Base-by-base conservation (phyloP, 2,329 filamentous ascomycete genomes). In the Phialemoniopsis sp. region DNA sequence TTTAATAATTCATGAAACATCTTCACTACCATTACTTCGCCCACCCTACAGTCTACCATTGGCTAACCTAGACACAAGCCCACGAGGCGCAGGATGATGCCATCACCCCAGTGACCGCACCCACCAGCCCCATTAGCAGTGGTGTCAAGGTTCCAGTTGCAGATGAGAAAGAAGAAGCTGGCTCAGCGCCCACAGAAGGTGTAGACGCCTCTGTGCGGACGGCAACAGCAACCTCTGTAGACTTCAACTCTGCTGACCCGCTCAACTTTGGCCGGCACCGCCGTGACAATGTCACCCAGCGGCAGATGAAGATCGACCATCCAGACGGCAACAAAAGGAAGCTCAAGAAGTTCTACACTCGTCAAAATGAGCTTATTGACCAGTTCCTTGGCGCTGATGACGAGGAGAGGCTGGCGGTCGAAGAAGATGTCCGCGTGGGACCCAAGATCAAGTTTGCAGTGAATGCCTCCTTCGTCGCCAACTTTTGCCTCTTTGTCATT, bases 401-500 rank as follows among this genome's bases (percentile, higher is more conserved):
- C 46, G 76, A 79, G 50, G 75, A 79, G 56, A 64, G 64, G 3
- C 57, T 70, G 29, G 66, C 69, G 38, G 58, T 70, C 32, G 67
- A 74, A 34, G 73, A 79, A 50, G 67, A 68, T 35, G 50, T 64
- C 34, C 66, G 71, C 42, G 71, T 77, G 51, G 67, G 62, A 7
- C 67, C 68, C 5, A 72, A 66, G 42, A 68, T 77, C 50, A 68
- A 70, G 46, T 70, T 78, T 48, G 73, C 73, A 29, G 67, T 78
- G 49, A 69, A 72, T 36, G 64, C 66, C 10, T 72, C 67, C 32
- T 76, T 75, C 45, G 56, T 54, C 5, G 68, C 71, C 46, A 73
- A 76, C 54, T 67, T 74, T 37, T 76, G 61, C 43, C 60, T 79
- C 19, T 78, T 78, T 48, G 47, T 75, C 52, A 78, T 79, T 42